Evolutionary conservation across 2,329 filamentous ascomycete genomes (phyloP).

Genomic region (Talaromyces rugulosus): DNA sequence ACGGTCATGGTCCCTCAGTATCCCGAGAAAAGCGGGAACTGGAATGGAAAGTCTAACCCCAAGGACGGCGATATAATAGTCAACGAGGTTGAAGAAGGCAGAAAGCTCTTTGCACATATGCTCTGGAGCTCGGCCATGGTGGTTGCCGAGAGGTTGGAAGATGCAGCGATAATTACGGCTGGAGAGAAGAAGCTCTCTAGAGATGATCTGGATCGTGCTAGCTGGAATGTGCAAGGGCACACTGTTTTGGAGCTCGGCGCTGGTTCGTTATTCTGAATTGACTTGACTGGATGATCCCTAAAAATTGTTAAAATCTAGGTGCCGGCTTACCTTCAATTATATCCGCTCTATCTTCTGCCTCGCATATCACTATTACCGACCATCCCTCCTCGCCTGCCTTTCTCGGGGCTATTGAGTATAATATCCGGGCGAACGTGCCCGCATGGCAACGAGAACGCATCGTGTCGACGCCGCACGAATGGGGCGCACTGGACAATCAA

Average conservation of each 20-base stretch:
- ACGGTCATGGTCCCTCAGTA: slow-evolving; percentile 38
- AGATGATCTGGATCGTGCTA: slow-evolving; percentile 6
- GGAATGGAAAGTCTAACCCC: slow-evolving; percentile 12
- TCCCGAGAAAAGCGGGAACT: slow-evolving; percentile 33
- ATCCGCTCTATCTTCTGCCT: slow-evolving; percentile 32
- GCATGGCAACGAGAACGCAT: slow-evolving; percentile 16
- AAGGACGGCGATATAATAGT: slow-evolving; percentile 3
- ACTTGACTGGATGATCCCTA: neutral
- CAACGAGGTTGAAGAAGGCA: slow-evolving; percentile 39
- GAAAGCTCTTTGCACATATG: slow-evolving; percentile 56
- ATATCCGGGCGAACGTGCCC: slow-evolving; percentile 45
- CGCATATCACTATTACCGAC: slow-evolving; percentile 48
- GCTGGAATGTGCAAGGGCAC: slow-evolving; percentile 46
- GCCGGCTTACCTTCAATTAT: slow-evolving; percentile 40
- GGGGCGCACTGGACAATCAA: slow-evolving; percentile 44
- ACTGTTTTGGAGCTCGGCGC: slow-evolving; percentile 57
- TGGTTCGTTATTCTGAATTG: slow-evolving; percentile 41
- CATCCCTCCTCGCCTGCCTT: slow-evolving; percentile 41
- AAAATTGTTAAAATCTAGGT: slow-evolving; percentile 25
- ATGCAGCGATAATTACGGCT: slow-evolving; percentile 18
- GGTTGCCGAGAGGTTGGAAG: slow-evolving; percentile 39
- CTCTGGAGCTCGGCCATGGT: slow-evolving; percentile 53
- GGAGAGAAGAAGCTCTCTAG: slow-evolving; percentile 8
- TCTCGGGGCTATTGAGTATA: slow-evolving; percentile 39
- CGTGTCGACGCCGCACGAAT: slow-evolving; percentile 49